phyloP scores from a whole-genome alignment of 495 filamentous ascomycete genomes.

The Tirmania nivea region DNA sequence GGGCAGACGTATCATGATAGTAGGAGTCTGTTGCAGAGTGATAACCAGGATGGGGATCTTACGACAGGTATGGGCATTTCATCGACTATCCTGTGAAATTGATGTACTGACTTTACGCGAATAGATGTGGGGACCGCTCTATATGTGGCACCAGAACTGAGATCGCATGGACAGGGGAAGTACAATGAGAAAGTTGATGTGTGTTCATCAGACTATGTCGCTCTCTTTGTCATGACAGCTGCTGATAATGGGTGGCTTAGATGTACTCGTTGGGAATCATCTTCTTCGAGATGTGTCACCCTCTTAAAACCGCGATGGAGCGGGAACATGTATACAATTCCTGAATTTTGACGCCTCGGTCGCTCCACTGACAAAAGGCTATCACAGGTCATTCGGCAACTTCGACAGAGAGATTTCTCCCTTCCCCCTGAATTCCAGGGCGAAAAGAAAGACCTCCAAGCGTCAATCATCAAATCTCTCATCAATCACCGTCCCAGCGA shows the following conservation, averaged over 20 bases:
- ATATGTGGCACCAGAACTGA: conserved; percentile 85
- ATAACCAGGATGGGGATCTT: background rate
- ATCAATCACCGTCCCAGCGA: conserved; percentile 60
- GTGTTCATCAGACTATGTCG: conserved; percentile 21
- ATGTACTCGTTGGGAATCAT: conserved; percentile 97
- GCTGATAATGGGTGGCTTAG: conserved; percentile 18
- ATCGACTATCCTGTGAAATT: background rate
- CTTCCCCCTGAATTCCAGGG: conserved; percentile 56
- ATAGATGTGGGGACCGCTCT: conserved; percentile 83
- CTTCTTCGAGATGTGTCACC: conserved; percentile 92
- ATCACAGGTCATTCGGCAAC: conserved; percentile 31
- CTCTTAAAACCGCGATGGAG: conserved; percentile 69
- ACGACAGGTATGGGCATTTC: background rate
- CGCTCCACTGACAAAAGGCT: background rate
- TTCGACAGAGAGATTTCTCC: conserved; percentile 43
- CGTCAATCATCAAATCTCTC: conserved; percentile 55
- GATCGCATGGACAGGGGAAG: conserved; percentile 42
- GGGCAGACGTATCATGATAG: conserved; percentile 30
- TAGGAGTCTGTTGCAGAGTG: background rate
- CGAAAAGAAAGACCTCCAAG: conserved; percentile 50
- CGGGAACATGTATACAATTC: conserved; percentile 33
- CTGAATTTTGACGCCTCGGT: background rate
- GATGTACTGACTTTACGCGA: conserved; percentile 32
- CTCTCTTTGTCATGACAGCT: background rate
- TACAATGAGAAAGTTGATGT: conserved; percentile 90